Conservation (phyloP, 495 filamentous ascomycete species). For the Xylaria longipes region DNA sequence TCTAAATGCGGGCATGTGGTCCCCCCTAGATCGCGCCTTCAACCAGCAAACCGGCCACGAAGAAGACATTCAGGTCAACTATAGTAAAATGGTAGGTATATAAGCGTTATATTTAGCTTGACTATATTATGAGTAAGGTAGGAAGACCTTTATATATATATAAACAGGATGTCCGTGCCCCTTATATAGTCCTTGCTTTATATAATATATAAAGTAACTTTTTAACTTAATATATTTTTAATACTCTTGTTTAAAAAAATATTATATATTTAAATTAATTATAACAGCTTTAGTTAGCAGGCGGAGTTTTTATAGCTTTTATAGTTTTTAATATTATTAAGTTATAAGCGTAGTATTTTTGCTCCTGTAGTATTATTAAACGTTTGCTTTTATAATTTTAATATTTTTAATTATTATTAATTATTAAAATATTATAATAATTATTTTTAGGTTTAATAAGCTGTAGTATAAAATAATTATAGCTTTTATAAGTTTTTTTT, state of each 20-base stretch:
- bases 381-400: too few relatives aligned
- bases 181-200: background rate
- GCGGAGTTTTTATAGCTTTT: too few relatives aligned
- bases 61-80: constrained; percentile 50
- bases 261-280: too few relatives aligned
- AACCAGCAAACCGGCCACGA: constrained; percentile 49
- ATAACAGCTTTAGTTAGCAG: too few relatives aligned
- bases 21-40: constrained; percentile 32
- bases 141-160: background rate
- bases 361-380: background rate
- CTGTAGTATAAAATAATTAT: background rate
- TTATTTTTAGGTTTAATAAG: too few relatives aligned
- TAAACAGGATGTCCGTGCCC: background rate
- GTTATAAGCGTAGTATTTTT: background rate
- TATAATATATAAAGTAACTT: background rate
- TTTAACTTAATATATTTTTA: background rate
- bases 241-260: background rate
- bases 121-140: background rate
- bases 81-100: background rate
- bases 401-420: too few relatives aligned
- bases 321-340: background rate
- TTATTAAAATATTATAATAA: too few relatives aligned
- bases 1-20: constrained; percentile 55
- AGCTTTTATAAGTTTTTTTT: background rate
- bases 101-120: background rate